Conservation (phyloP, 2,329 filamentous ascomycete species). For the Paecilomyces niveus region DNA sequence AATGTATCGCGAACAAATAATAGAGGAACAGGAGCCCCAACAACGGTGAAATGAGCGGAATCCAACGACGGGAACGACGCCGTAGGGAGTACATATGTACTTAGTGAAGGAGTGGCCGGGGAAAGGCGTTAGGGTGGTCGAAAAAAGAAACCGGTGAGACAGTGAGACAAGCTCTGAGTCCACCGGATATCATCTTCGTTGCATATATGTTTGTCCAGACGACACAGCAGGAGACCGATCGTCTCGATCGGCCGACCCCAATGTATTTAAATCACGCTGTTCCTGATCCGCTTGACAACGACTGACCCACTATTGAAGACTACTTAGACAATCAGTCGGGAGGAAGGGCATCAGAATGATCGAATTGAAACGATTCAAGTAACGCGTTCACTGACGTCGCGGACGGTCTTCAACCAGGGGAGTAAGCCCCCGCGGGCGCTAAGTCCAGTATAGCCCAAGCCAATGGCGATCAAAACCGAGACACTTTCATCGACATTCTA, state of each 20-base stretch:
- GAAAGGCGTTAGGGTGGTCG: neutral
- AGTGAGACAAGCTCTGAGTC: neutral
- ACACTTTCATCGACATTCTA: neutral
- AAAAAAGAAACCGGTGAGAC: neutral
- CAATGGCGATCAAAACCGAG: neutral
- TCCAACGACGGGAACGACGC: slow-evolving; percentile 26
- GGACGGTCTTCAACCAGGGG: neutral
- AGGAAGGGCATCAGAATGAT: neutral
- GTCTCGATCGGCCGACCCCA: neutral
- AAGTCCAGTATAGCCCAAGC: neutral
- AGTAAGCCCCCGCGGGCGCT: neutral
- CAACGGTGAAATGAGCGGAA: slow-evolving; percentile 46
- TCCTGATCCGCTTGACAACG: neutral
- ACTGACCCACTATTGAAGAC: neutral
- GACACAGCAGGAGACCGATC: neutral
- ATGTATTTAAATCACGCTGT: neutral
- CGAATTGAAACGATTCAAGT: neutral
- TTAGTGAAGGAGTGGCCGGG: neutral
- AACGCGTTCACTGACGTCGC: neutral
- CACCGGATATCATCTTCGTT: neutral
- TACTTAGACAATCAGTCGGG: neutral
- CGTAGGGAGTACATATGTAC: slow-evolving; percentile 38
- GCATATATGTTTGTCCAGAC: neutral
- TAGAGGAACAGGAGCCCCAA: slow-evolving; percentile 49
- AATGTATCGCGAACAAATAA: slow-evolving; percentile 54